phyloP scores from a whole-genome alignment of 2,329 filamentous ascomycete species.

The Ambrosiella beaveri region DNA sequence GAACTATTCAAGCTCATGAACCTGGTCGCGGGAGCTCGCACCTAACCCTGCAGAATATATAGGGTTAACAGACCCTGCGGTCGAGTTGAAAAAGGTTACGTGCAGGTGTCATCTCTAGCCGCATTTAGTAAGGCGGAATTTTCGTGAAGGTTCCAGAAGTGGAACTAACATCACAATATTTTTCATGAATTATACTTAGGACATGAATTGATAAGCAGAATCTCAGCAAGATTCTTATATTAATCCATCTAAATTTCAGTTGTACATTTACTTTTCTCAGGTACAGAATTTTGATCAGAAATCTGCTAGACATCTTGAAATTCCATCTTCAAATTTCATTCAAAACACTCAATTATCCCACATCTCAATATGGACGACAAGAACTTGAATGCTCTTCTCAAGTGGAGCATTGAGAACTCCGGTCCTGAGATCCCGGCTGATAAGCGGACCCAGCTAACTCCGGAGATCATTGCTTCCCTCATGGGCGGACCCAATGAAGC shows the following conservation, averaged over 20 bases:
- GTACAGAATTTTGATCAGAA: no score
- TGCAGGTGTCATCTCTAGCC: not conserved
- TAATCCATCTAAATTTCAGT: no score
- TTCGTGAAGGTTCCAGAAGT: conserved; percentile 14
- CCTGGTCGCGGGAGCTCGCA: no score
- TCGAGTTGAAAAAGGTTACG: conserved; percentile 1
- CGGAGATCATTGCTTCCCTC: conserved; percentile 54
- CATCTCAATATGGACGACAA: conserved; percentile 23
- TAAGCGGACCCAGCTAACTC: conserved; percentile 35
- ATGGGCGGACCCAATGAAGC: conserved; percentile 80
- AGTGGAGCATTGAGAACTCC: conserved; percentile 50
- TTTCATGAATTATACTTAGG: not conserved
- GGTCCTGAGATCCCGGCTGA: conserved; percentile 20
- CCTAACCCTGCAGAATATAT: not conserved
- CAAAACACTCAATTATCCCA: conserved; percentile 4
- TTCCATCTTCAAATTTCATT: not conserved
- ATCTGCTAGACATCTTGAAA: not conserved
- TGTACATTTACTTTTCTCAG: no score
- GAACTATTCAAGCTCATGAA: no score
- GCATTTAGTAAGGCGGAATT: conserved; percentile 1
- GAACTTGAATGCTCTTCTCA: conserved; percentile 57
- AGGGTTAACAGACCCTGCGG: not conserved
- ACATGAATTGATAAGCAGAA: no score
- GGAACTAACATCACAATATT: not conserved
- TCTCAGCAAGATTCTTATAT: no score